A percentile compares a stretch with the other conserved stretches of the same genome.
Evolutionary conservation across 202 grass and related monocot species (phyloP).

Genomic region (Miscanthus sacchariflorus): DNA sequence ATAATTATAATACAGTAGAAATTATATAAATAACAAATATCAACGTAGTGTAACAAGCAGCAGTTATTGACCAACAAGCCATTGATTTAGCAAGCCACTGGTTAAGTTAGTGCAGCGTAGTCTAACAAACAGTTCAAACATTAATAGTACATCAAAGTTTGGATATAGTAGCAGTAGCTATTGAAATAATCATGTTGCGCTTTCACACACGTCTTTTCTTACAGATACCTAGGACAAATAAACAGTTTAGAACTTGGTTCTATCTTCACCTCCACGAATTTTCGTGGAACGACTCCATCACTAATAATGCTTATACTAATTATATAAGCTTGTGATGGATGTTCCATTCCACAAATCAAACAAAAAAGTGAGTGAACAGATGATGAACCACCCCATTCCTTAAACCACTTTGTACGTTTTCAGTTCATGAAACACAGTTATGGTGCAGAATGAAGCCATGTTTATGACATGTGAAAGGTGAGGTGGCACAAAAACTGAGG

Average conservation of each 20-base stretch:
- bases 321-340: background rate
- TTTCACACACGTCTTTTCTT: background rate
- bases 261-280: background rate
- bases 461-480: background rate
- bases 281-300: background rate
- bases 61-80: background rate
- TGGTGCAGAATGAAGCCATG: background rate
- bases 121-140: conserved; percentile 8
- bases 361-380: background rate
- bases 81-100: background rate
- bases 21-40: background rate
- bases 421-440: background rate
- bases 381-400: background rate
- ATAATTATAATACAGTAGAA: conserved; percentile 2
- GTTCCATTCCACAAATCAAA: background rate
- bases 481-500: conserved; percentile 25
- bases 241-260: conserved; percentile 15
- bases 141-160: conserved; percentile 1
- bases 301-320: background rate
- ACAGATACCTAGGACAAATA: conserved; percentile 14
- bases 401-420: background rate
- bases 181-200: background rate
- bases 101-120: background rate
- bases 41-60: background rate
- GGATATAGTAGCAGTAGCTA: background rate